Evolutionary conservation across 768 basidiomycete genomes (phyloP).

Genomic region (Cyclocybe cylindracea): DNA sequence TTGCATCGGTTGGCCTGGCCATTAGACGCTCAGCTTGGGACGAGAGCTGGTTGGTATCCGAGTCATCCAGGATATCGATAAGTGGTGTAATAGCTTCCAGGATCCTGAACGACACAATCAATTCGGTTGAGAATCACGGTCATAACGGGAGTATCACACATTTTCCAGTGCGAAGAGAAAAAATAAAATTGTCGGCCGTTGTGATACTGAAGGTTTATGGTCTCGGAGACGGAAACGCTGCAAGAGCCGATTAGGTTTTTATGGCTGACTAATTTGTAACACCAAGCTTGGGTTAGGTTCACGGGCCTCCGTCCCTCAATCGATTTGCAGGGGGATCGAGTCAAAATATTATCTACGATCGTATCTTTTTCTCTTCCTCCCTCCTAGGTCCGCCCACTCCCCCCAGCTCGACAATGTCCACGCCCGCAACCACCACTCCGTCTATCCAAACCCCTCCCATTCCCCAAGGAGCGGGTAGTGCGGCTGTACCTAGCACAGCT

Average conservation of each 20-base stretch:
- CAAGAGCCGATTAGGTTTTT: not conserved
- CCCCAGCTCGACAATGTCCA: constrained; percentile 23
- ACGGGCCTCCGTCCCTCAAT: constrained; percentile 4
- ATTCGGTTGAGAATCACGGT: no score
- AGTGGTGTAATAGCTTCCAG: no score
- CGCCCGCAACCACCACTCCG: constrained; percentile 24
- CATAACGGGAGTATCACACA: no score
- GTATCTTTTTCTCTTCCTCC: constrained; percentile 8
- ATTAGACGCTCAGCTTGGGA: not conserved
- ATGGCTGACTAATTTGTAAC: not conserved
- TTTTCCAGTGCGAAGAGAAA: no score
- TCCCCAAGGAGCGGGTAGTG: constrained; percentile 41
- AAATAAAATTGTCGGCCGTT: no score
- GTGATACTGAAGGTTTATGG: not conserved
- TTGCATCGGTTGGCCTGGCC: not conserved
- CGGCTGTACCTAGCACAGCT: constrained; percentile 41
- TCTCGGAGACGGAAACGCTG: not conserved
- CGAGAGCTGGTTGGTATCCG: not conserved
- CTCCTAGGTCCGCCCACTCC: constrained; percentile 1
- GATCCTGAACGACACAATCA: no score
- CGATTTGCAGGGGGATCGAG: constrained; percentile 13
- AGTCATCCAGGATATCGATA: no score
- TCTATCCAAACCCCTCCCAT: constrained; percentile 34
- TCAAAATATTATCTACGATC: constrained; percentile 6
- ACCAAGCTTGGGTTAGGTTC: constrained; percentile 10